These are phyloP conservation scores for Aureobasidium melanogenum DNA, from an alignment of 2,329 filamentous ascomycete genomes.

Conservation along the genomic window DNA sequence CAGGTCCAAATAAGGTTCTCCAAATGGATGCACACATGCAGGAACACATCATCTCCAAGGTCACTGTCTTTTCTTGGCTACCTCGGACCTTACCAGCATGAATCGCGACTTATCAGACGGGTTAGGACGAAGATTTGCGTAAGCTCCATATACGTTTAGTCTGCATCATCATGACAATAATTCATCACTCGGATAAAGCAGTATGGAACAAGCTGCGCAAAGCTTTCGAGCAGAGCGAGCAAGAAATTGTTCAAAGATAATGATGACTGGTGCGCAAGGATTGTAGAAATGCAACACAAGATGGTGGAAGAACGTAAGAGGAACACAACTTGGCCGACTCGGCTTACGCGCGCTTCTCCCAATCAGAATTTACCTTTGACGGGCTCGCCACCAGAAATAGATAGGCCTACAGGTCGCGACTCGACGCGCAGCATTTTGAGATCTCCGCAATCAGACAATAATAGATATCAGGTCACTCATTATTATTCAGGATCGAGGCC, in stretches of 20 bases:
- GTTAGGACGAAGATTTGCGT: background rate
- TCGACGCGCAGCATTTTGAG: background rate
- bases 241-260: background rate
- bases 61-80: background rate
- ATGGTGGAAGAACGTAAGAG: background rate
- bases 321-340: background rate
- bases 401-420: background rate
- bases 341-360: background rate
- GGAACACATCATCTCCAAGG: background rate
- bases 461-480: background rate
- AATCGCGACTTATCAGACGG: background rate
- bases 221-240: background rate
- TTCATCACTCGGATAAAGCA: background rate
- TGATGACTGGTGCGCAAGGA: background rate
- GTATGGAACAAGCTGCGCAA: background rate
- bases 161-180: background rate
- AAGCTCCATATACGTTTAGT: background rate
- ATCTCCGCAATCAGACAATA: background rate
- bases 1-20: background rate
- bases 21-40: background rate
- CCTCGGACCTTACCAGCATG: background rate
- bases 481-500: background rate
- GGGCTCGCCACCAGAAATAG: background rate
- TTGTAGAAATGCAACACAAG: background rate
- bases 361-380: background rate